Conservation (phyloP, 2,329 filamentous ascomycete genomes). For the Pseudogymnoascus destructans region DNA sequence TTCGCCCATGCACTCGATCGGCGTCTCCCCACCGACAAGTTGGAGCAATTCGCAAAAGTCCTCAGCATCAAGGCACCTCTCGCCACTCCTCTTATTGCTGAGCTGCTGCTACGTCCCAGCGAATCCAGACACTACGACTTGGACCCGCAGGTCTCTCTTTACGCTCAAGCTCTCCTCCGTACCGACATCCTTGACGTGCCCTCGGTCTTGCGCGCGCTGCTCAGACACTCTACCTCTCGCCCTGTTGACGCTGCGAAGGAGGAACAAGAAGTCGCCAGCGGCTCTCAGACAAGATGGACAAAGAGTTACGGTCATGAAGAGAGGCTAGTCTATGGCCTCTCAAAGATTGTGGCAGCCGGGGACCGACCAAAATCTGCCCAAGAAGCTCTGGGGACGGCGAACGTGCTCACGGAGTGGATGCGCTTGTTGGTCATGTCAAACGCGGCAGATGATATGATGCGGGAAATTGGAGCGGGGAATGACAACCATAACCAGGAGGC, state of each 20-base stretch:
- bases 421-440: constrained; percentile 39
- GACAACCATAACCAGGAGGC: constrained; percentile 38
- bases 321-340: constrained; percentile 24
- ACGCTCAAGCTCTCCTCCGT: constrained; percentile 41
- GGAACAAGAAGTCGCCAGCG: constrained; percentile 14
- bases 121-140: constrained; percentile 30
- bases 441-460: constrained; percentile 33
- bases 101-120: constrained; percentile 45
- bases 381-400: constrained; percentile 38
- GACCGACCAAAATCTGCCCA: constrained; percentile 33
- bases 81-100: constrained; percentile 38
- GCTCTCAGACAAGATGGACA: constrained; percentile 33
- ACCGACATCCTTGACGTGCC: constrained; percentile 40
- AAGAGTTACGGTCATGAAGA: constrained; percentile 38
- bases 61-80: constrained; percentile 40
- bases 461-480: constrained; percentile 31
- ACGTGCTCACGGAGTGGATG: constrained; percentile 45
- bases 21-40: constrained; percentile 40
- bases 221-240: constrained; percentile 35
- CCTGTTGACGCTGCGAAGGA: constrained; percentile 15
- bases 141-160: constrained; percentile 47
- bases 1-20: constrained; percentile 36
- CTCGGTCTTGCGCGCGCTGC: constrained; percentile 41
- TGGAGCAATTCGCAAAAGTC: constrained; percentile 38
- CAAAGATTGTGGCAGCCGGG: constrained; percentile 31